Conservation (phyloP, 2,329 filamentous ascomycete genomes). For the Sporothrix globosa region DNA sequence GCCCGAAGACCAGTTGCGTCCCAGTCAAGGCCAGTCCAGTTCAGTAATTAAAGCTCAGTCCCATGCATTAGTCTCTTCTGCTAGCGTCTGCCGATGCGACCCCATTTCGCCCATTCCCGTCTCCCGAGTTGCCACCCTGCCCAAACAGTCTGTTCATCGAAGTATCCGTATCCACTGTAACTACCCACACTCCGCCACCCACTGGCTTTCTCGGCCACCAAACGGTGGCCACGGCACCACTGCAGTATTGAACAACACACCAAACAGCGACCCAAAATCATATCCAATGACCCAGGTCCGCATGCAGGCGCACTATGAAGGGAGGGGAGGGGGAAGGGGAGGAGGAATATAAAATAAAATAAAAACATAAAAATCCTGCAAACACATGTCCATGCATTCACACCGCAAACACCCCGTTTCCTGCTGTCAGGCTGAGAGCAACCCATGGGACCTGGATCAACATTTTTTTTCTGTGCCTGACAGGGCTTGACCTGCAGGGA, state of each 20-base stretch:
- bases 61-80: constrained; percentile 1
- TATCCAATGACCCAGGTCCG: constrained; percentile 9
- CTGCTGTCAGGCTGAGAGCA: constrained; percentile 4
- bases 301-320: neutral
- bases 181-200: constrained; percentile 8
- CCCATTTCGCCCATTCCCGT: constrained; percentile 20
- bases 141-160: neutral
- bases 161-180: neutral
- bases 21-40: neutral
- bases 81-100: constrained; percentile 23
- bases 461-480: neutral
- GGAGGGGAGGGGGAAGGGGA: neutral
- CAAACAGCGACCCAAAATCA: neutral
- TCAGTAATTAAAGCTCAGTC: neutral
- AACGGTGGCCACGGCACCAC: neutral
- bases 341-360: neutral
- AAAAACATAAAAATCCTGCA: neutral
- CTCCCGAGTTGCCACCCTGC: constrained; percentile 22
- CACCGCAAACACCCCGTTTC: constrained; percentile 14
- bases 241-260: constrained; percentile 4
- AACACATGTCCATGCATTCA: constrained; percentile 15
- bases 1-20: neutral
- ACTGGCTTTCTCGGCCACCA: constrained; percentile 1
- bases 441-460: neutral
- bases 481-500: constrained; percentile 19